Percentiles rank a stretch among this genome's conserved stretches.
These are phyloP conservation scores for Vitis hybrid DNA, from an alignment of 177 flowering plant genomes.

Conservation along the genomic window DNA sequence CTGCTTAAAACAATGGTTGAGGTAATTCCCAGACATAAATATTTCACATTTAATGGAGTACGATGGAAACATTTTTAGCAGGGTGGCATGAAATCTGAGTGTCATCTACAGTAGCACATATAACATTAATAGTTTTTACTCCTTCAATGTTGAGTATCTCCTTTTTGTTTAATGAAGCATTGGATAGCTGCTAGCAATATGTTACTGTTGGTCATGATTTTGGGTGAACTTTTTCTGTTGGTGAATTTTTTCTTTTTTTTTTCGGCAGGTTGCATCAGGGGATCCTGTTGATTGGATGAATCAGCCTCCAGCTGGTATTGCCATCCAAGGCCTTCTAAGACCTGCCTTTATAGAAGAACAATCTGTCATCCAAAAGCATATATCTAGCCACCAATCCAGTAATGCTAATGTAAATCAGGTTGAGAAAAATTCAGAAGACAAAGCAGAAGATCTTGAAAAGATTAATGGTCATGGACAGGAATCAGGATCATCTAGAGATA, in stretches of 20 bases:
- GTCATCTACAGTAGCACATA: too few species aligned
- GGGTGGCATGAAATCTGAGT: background rate
- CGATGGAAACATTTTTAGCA: background rate
- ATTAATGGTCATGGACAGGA: conserved; percentile 43
- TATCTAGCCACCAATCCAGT: conserved; percentile 28
- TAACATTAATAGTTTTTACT: background rate
- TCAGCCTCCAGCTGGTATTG: conserved; percentile 70
- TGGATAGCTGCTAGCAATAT: background rate
- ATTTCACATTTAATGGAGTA: background rate
- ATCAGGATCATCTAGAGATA: conserved; percentile 35
- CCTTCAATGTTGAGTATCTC: background rate
- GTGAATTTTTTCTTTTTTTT: background rate
- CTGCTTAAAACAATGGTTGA: too few species aligned
- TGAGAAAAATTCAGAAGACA: conserved; percentile 26
- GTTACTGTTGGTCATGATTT: background rate
- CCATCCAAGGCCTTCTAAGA: conserved; percentile 75
- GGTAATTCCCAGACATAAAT: background rate
- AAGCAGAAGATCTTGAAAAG: conserved; percentile 20
- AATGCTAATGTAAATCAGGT: conserved; percentile 25
- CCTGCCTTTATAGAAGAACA: conserved; percentile 74
- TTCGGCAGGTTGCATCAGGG: conserved; percentile 57
- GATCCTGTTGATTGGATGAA: conserved; percentile 77
- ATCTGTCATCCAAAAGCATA: conserved; percentile 51
- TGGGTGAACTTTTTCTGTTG: conserved; percentile 10
- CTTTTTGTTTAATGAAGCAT: background rate